Conservation (phyloP, 352 stramenopile genomes). For the Pythium dissotocum region DNA sequence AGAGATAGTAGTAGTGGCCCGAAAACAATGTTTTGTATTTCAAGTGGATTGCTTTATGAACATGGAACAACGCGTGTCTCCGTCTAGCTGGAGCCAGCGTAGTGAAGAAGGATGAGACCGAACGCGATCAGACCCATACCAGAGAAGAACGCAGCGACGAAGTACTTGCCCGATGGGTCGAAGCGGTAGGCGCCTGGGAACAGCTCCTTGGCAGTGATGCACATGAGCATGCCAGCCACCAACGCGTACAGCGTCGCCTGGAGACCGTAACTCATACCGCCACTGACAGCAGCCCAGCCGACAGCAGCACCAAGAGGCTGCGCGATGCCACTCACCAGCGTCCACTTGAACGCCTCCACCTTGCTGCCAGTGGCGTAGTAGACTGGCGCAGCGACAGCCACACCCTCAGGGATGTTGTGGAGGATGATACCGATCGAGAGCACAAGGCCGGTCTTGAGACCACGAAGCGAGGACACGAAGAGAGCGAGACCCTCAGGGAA, state of each 20-base stretch:
- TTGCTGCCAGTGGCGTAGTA: constrained; percentile 96
- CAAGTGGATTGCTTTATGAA: no score
- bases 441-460: constrained; percentile 87
- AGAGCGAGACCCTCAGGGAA: constrained; percentile 96
- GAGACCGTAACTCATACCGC: constrained; percentile 63
- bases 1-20: no score
- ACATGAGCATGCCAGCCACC: constrained; percentile 94
- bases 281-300: constrained; percentile 69
- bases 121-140: constrained; percentile 90
- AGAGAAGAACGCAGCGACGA: constrained; percentile 83
- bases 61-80: neutral
- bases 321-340: constrained; percentile 80
- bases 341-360: constrained; percentile 91
- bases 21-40: neutral
- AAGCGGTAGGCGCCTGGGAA: constrained; percentile 91
- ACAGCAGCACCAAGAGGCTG: constrained; percentile 90
- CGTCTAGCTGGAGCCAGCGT: constrained; percentile 56
- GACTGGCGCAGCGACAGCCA: constrained; percentile 93
- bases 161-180: constrained; percentile 84
- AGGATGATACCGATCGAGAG: constrained; percentile 95
- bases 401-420: constrained; percentile 96
- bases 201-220: constrained; percentile 90
- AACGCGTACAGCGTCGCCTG: constrained; percentile 90
- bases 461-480: constrained; percentile 92
- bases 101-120: constrained; percentile 87